Evolutionary conservation across 805 yeast genomes (phyloP), one percentile per base, ranked within the genome.

Genomic region (Suhomyces faveliae): DNA sequence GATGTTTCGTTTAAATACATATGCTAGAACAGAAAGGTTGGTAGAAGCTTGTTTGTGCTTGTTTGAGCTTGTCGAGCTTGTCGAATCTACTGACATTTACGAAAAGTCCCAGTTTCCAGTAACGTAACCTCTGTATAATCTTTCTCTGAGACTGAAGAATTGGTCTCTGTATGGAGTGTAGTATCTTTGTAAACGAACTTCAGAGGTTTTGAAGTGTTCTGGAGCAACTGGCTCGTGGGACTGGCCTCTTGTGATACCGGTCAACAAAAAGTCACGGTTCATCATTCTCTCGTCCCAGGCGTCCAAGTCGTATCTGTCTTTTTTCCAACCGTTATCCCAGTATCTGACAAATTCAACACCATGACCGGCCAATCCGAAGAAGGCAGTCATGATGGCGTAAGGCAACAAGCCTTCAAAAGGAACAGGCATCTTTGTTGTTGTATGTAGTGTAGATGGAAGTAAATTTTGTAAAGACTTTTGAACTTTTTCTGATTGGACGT

Each of bases 211-310:
- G 77, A 89, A 88, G 25, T 75, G 77, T 51, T 85, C 91, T 33
- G 90, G 89, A 3, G 95, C 96, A 35, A 77, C 68, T 5, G 90
- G 78, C 38, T 73, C 77, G 53, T 80, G 82, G 43, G 76, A 64
- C 63, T 87, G 92, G 33, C 84, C 91, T 61, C 96, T 76, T 59
- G 70, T 74, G 37, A 76, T 74, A 21, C 96, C 96, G 9, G 96
- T 88, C 59, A 88, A 71, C 54, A 92, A 75, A 61, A 78, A 74
- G 66, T 88, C 96, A 60, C 96, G 77, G 54, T 84, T 85, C 68
- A 87, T 81, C 77, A 71, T 60, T 27, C 55, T 48, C 47, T 69
- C 68, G 63, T 73, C 78, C 67, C 73, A 73, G 17, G 56, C 61
- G 58, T 73, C 77, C 56, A 73, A 67, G 58, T 71, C 67, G 51